Base-by-base conservation (phyloP, 805 yeast species). In the Nakazawaea holstii region DNA sequence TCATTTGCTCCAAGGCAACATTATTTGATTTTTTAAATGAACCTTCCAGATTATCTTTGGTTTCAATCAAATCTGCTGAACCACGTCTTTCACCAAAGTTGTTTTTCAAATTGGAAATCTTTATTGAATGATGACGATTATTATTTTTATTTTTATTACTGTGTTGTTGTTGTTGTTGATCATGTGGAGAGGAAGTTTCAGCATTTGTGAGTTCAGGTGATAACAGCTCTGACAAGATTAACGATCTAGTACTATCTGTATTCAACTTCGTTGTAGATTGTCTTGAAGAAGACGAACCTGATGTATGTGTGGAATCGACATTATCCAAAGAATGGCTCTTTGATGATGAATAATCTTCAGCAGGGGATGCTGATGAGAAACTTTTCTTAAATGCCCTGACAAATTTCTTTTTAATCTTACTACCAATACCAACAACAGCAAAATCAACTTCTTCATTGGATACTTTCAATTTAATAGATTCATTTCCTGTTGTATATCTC, bases 361-460 rank as follows among this genome's bases (percentile, higher is more conserved):
- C 31, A 45, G 51, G 35, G 36, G 47, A 29, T 20, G 17, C 7
- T 33, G n/a, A 33, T 48, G 35, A 14, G 9, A 46, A 38, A 13
- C 45, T 46, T 8, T 32, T 45, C 47, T 40, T 48, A 32, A 56
- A 59, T 1, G 77, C 80, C 41, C 69, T 70, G 5, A 74, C 65
- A 4, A 82, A 57, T 26, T 77, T 73, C 49, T 70, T 74, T 54
- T 71, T 78, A 38, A 88, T 71, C 46, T 82, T 72, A 43, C 79
- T 75, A 7, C 90, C 91, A 42, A 89, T 74, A n/a, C 96, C 96
- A 32, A 82, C 75, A 3, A 89, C 89, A 1, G 96, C 96, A 51
- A 80, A 77, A 52, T 81, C 77, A 7, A 87, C 74, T 50, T 89
- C 96, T 49, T 82, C 83, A 41, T 72, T 75, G 2, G 84, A 72